Evolutionary conservation across 305 asterid species (phyloP).

Genomic region (Andrographis paniculata): DNA sequence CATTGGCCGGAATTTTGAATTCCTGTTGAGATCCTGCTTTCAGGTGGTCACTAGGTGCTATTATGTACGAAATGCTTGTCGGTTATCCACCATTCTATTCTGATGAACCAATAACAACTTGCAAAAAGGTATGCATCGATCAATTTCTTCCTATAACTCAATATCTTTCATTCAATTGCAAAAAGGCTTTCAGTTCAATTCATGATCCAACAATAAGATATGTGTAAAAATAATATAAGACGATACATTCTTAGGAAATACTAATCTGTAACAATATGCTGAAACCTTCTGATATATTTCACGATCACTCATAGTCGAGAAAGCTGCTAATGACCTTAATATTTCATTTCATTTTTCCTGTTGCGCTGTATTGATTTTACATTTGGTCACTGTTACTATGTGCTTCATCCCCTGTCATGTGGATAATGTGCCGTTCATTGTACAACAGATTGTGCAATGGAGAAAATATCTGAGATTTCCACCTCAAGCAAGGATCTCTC

Average conservation of each 20-base stretch:
- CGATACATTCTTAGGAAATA: too few species aligned
- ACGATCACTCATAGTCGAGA: too few species aligned
- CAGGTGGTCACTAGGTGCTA: constrained; percentile 97
- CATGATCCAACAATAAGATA: too few species aligned
- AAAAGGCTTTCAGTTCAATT: too few species aligned
- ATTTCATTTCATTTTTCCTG: neutral
- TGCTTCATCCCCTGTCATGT: constrained; percentile 5
- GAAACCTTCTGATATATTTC: too few species aligned
- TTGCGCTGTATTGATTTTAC: constrained; percentile 10
- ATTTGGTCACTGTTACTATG: neutral
- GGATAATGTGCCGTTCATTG: constrained; percentile 12
- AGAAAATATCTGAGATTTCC: constrained; percentile 63
- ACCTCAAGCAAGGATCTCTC: constrained; percentile 47
- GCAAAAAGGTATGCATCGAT: constrained; percentile 52
- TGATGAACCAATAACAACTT: constrained; percentile 71
- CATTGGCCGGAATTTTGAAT: too few species aligned
- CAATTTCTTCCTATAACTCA: constrained; percentile 10
- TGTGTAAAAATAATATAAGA: too few species aligned
- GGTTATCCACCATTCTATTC: constrained; percentile 87
- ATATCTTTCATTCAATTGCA: too few species aligned
- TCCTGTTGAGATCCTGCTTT: constrained; percentile 14
- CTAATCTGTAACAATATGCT: too few species aligned
- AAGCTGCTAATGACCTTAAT: too few species aligned
- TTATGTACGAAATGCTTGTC: constrained; percentile 87
- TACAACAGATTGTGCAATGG: constrained; percentile 71